Conservation (phyloP, 768 basidiomycete genomes). For the Pleurotus pulmonarius region DNA sequence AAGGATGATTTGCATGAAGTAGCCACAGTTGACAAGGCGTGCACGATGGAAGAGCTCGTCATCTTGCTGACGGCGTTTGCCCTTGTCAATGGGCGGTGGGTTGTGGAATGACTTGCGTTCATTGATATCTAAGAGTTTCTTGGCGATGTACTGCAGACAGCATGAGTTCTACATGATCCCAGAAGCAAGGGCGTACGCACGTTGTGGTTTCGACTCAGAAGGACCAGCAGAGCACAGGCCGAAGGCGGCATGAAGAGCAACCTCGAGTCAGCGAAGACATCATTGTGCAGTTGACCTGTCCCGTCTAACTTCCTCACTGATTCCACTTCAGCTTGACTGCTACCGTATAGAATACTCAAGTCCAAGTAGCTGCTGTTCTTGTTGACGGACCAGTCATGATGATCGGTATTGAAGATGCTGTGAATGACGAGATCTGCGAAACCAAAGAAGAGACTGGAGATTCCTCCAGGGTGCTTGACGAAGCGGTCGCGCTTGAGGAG, state of each 20-base stretch:
- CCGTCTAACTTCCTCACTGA: constrained; percentile 61
- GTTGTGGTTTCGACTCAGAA: constrained; percentile 74
- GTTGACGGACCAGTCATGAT: constrained; percentile 49
- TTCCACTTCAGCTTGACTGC: constrained; percentile 39
- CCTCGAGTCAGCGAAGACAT: constrained; percentile 66
- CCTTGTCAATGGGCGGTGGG: constrained; percentile 19
- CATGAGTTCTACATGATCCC: constrained; percentile 1
- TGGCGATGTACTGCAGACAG: constrained; percentile 56
- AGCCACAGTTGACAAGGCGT: constrained; percentile 70
- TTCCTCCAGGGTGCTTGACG: constrained; percentile 58
- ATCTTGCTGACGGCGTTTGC: constrained; percentile 45
- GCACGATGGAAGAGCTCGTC: constrained; percentile 76
- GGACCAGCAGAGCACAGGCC: constrained; percentile 59
- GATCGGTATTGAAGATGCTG: constrained; percentile 59
- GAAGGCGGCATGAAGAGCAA: constrained; percentile 72
- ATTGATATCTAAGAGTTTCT: constrained; percentile 65
- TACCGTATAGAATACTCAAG: constrained; percentile 71
- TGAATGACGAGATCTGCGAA: constrained; percentile 79
- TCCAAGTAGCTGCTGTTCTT: constrained; percentile 73
- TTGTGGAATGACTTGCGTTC: constrained; percentile 47
- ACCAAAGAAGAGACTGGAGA: constrained; percentile 73
- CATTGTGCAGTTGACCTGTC: constrained; percentile 61
- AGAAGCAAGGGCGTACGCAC: constrained; percentile 31
- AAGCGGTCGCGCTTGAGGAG: constrained; percentile 54
- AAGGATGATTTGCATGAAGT: constrained; percentile 68